phyloP scores from a whole-genome alignment of 2,329 filamentous ascomycete species.

The Penicillium decumbens region DNA sequence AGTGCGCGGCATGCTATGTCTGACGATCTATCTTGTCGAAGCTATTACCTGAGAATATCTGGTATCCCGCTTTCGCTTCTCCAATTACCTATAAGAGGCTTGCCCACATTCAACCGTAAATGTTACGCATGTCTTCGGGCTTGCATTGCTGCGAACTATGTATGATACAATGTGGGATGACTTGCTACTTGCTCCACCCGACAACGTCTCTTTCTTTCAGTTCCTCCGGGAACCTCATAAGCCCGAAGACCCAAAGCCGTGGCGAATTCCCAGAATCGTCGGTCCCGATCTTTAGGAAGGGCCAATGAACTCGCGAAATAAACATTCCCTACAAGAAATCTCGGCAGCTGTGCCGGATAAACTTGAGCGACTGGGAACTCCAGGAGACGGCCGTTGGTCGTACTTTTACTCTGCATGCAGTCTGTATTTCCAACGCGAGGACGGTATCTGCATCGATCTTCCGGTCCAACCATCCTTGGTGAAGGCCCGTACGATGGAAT shows the following conservation, averaged over 20 bases:
- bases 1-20: slow-evolving; percentile 3
- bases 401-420: neutral
- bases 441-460: neutral
- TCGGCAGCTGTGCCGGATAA: neutral
- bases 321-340: neutral
- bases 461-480: neutral
- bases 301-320: neutral
- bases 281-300: neutral
- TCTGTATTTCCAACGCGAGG: neutral
- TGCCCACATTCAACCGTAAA: neutral
- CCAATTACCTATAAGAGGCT: neutral
- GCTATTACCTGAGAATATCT: slow-evolving; percentile 1
- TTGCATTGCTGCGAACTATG: slow-evolving; percentile 3
- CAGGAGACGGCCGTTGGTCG: neutral
- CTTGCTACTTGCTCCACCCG: neutral
- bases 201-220: neutral
- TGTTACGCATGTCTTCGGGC: neutral
- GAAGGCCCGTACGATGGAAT: neutral
- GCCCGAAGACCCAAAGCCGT: neutral
- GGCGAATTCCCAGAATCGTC: slow-evolving; percentile 1
- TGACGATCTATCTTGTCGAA: neutral
- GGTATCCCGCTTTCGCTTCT: neutral
- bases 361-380: neutral
- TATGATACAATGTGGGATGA: neutral
- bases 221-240: neutral